phyloP scores from a whole-genome alignment of 2,329 filamentous ascomycete species.

The Trichophyton verrucosum region DNA sequence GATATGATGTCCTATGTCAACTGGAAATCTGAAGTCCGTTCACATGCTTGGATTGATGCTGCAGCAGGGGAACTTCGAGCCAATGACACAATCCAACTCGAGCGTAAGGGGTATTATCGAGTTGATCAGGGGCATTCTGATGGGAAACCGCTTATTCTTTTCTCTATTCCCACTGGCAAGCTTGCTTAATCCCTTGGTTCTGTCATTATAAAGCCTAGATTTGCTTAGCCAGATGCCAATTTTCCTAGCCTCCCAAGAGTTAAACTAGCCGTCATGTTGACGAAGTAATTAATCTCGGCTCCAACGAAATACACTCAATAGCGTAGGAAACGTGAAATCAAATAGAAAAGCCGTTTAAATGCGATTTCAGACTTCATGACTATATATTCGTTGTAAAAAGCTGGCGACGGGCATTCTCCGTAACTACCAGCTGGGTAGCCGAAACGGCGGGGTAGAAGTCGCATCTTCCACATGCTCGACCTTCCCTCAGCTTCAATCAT shows the following conservation, averaged over 20 bases:
- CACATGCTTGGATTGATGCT: conserved; percentile 60
- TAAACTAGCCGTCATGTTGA: too few species aligned
- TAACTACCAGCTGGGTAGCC: not conserved
- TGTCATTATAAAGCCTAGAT: too few species aligned
- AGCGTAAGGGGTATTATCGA: conserved; percentile 59
- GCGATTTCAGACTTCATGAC: too few species aligned
- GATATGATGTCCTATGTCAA: conserved; percentile 67
- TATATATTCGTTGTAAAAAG: too few species aligned
- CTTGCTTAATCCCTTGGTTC: not conserved
- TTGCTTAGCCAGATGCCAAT: too few species aligned
- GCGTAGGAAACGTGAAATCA: too few species aligned
- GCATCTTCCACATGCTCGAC: not conserved
- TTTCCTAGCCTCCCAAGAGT: too few species aligned
- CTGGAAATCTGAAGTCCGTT: conserved; percentile 55
- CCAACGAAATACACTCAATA: too few species aligned
- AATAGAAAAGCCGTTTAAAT: too few species aligned
- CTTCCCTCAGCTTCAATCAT: not conserved
- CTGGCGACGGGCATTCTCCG: not conserved
- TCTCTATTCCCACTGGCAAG: conserved; percentile 51
- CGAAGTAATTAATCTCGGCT: too few species aligned
- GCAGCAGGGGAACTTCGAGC: conserved; percentile 62
- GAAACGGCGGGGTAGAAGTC: not conserved
- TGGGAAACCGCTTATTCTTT: conserved; percentile 44
- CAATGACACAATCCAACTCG: conserved; percentile 78
- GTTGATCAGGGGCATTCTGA: conserved; percentile 32